A percentile compares a stretch with the other conserved stretches of the same genome.
Evolutionary conservation across 108 stramenopile genomes (phyloP).

Genomic region (Cyclotella kingstonii): DNA sequence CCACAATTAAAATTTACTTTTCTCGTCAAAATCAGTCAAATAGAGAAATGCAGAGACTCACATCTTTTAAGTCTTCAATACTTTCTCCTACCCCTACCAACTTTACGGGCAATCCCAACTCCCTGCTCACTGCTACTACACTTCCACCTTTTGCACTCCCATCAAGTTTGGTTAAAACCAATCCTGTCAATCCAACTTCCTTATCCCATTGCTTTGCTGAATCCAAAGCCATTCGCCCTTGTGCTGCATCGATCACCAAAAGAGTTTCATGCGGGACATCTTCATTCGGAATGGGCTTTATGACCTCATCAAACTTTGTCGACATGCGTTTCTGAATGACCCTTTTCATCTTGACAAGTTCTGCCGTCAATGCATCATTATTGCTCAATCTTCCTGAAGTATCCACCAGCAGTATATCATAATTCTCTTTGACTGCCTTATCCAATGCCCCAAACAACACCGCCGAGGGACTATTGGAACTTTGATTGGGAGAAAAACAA

Average conservation of each 20-base stretch:
- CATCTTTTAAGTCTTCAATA: slow-evolving; percentile 81
- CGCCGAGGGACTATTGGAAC: slow-evolving; percentile 58
- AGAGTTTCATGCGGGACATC: slow-evolving; percentile 89
- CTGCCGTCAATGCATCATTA: slow-evolving; percentile 86
- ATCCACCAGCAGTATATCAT: slow-evolving; percentile 90
- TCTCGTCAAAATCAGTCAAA: not conserved
- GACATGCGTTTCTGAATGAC: slow-evolving; percentile 83
- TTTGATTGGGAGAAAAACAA: slow-evolving; percentile 69
- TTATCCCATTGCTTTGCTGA: slow-evolving; percentile 84
- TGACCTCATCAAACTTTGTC: slow-evolving; percentile 41
- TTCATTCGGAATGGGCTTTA: slow-evolving; percentile 53
- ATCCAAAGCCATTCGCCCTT: slow-evolving; percentile 93
- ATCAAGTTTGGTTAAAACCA: slow-evolving; percentile 94
- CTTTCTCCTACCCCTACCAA: slow-evolving; percentile 95
- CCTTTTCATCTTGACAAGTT: slow-evolving; percentile 86
- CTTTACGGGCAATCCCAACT: slow-evolving; percentile 93
- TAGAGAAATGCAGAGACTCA: slow-evolving; percentile 29
- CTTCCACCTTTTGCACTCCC: slow-evolving; percentile 93
- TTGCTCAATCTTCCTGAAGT: slow-evolving; percentile 90
- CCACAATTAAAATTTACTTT: not conserved
- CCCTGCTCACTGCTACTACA: slow-evolving; percentile 87
- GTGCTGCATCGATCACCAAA: slow-evolving; percentile 92
- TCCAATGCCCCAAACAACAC: slow-evolving; percentile 76
- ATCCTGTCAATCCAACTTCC: slow-evolving; percentile 88
- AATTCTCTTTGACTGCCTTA: slow-evolving; percentile 72